A percentile compares a stretch with the other conserved stretches of the same genome.
These are phyloP conservation scores for Penicillium diatomitis DNA, from an alignment of 495 filamentous ascomycete genomes.

Conservation along the genomic window DNA sequence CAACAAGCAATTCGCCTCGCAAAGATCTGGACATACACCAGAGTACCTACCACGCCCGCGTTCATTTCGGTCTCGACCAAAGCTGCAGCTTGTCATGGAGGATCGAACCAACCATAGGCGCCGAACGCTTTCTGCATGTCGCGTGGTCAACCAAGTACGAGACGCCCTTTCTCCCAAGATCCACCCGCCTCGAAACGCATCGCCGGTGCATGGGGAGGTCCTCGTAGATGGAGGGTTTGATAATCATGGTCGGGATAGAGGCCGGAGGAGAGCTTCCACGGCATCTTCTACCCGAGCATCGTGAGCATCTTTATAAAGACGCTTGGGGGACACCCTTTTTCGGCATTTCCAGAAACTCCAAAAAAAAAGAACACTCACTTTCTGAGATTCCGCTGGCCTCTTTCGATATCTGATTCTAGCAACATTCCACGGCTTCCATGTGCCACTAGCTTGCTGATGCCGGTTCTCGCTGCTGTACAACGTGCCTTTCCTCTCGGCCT, in stretches of 20 bases:
- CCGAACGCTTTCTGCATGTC: conserved; percentile 7
- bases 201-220: conserved; percentile 11
- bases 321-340: not conserved
- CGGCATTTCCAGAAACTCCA: not conserved
- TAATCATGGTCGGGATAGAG: not conserved
- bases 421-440: not conserved
- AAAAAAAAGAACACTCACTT: not conserved
- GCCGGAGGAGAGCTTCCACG: no score
- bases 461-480: conserved; percentile 17
- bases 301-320: conserved; percentile 3
- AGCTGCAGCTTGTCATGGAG: conserved; percentile 9
- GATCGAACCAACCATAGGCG: conserved; percentile 12
- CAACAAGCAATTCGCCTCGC: no score
- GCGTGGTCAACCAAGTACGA: conserved; percentile 20
- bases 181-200: conserved; percentile 7
- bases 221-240: conserved; percentile 10
- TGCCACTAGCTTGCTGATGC: conserved; percentile 8
- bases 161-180: conserved; percentile 7
- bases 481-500: conserved; percentile 17
- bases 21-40: conserved; percentile 2
- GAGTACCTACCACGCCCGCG: conserved; percentile 2
- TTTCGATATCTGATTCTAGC: no score
- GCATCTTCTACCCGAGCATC: no score
- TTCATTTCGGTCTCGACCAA: conserved; percentile 16
- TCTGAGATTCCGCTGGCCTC: not conserved